Evolutionary conservation across 2,329 filamentous ascomycete genomes (phyloP).

Genomic region (Cercospora zeae-maydis): DNA sequence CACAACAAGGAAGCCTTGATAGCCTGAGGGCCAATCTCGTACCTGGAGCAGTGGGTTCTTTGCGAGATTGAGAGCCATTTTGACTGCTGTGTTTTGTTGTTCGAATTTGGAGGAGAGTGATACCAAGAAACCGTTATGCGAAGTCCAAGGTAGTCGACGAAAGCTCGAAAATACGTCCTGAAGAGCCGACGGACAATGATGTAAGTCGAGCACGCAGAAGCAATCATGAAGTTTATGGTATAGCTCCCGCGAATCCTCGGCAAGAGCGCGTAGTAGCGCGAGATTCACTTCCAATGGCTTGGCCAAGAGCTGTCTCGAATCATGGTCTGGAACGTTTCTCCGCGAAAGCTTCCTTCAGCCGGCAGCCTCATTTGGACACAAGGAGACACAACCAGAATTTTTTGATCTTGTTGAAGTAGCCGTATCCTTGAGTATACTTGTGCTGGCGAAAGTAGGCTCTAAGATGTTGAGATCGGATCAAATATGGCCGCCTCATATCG

Average conservation of each 20-base stretch:
- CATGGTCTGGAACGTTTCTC: neutral
- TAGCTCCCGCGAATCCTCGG: neutral
- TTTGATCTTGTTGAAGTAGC: neutral
- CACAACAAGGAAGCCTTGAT: neutral
- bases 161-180: neutral
- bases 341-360: constrained; percentile 1
- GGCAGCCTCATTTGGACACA: neutral
- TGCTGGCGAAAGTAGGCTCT: too few relatives aligned
- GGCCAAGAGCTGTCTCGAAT: neutral
- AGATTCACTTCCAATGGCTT: neutral
- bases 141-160: neutral
- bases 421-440: too few relatives aligned
- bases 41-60: constrained; percentile 1
- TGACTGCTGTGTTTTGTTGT: neutral
- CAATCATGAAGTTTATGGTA: neutral
- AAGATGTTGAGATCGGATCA: neutral
- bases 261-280: neutral
- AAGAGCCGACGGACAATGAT: neutral
- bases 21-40: neutral
- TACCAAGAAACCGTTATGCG: neutral
- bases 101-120: neutral
- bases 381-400: neutral
- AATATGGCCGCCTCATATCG: neutral
- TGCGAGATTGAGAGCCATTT: constrained; percentile 1
- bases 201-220: neutral